phyloP scores from a whole-genome alignment of 73 alveolate species.

The Stentor coeruleus region DNA sequence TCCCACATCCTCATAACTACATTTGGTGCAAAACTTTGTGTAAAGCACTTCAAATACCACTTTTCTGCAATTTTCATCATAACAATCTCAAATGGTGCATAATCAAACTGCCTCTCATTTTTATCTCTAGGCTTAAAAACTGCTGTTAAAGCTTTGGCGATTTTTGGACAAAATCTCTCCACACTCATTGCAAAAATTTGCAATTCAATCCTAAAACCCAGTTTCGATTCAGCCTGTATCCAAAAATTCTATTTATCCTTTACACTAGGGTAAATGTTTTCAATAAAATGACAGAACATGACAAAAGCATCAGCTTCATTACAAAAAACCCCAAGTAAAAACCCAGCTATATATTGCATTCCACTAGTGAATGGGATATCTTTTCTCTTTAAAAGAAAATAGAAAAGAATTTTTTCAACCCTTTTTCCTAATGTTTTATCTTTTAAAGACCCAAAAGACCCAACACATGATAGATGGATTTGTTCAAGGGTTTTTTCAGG shows the following conservation, averaged over 20 bases:
- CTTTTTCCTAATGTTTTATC: neutral
- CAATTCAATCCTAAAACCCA: neutral
- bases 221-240: neutral
- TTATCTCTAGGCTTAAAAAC: neutral
- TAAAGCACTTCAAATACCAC: neutral
- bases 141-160: neutral
- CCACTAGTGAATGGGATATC: neutral
- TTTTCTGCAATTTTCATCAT: neutral
- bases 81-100: neutral
- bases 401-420: neutral
- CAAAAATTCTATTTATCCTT: slow-evolving; percentile 4
- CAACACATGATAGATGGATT: neutral
- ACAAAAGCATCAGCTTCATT: neutral
- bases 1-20: slow-evolving; percentile 15
- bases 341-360: neutral
- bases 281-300: slow-evolving; percentile 19
- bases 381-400: neutral
- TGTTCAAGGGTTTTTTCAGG: neutral
- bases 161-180: neutral
- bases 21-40: neutral
- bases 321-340: neutral
- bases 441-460: neutral
- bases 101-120: neutral
- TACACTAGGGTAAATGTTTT: slow-evolving; percentile 7
- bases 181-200: neutral